Base-by-base conservation (phyloP, 306 rosid species). In the Aeschynomene evenia region DNA sequence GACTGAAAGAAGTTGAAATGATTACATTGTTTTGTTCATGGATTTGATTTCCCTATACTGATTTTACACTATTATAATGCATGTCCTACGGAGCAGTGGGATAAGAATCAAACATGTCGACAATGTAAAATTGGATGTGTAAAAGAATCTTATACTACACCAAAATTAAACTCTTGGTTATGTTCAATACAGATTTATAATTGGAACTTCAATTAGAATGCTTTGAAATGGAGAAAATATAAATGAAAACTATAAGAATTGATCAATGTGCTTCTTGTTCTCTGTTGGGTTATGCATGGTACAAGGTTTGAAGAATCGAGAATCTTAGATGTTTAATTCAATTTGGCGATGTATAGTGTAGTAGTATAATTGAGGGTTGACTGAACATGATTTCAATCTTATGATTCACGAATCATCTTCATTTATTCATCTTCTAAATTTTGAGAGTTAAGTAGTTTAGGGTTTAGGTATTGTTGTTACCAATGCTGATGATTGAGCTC, bases 401-500 rank as follows among this genome's bases (percentile, higher is more conserved):
- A 3, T 6, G 68, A 57, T 71, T 59, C 0, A 39, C 42, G 15
- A n/a, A n/a, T n/a, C n/a, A n/a, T n/a, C n/a, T 31, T 59, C 13
- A 19, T 18, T 13, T 19, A 13, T n/a, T 45, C 46, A 59, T 15
- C 53, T 39, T 42, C 19, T 18, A 16, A 14, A 33, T 7, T 40
- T 55, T 45, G 50, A 46, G 68, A 23, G 45, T 34, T 4, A 57
- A 23, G 55, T 33, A 19, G 48, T 63, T 69, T 11, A n/a, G n/a
- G 9, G 33, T 77, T 56, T 9, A 24, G 39, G 31, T 34, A n/a
- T 22, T 2, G 3, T 67, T 9, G 9, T 66, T 54, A 16, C 15
- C 29, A 12, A 9, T 48, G 64, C 63, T 73, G 57, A 78, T 40
- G 50, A 66, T 11, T 77, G 61, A 57, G 40, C 28, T 39, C 26